These are phyloP conservation scores for Phytophthora brassicae DNA, from an alignment of 352 stramenopile species.

Conservation along the genomic window DNA sequence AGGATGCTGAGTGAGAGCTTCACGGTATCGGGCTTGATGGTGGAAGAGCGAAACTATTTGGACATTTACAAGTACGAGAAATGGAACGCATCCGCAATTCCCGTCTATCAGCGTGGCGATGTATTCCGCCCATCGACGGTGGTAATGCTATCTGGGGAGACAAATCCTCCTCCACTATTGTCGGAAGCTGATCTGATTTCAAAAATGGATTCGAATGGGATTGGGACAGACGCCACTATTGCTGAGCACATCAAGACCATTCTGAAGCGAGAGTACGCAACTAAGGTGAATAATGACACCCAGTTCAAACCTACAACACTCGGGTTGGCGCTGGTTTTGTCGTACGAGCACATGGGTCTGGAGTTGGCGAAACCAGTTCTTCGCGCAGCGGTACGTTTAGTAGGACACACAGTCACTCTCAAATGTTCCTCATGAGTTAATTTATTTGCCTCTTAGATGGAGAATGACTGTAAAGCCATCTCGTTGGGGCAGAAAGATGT, in stretches of 20 bases:
- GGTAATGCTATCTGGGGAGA: constrained; percentile 73
- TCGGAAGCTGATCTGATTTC: constrained; percentile 93
- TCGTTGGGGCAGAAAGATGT: constrained; percentile 76
- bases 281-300: constrained; percentile 93
- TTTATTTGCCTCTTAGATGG: constrained; percentile 68
- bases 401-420: background rate
- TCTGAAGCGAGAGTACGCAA: constrained; percentile 95
- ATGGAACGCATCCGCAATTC: constrained; percentile 88
- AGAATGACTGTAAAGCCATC: constrained; percentile 91
- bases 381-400: constrained; percentile 68
- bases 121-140: constrained; percentile 72
- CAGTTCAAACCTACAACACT: constrained; percentile 94
- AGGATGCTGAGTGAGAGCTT: constrained; percentile 89
- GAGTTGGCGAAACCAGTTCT: constrained; percentile 96
- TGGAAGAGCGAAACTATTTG: constrained; percentile 93
- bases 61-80: constrained; percentile 96
- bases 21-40: constrained; percentile 85
- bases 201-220: constrained; percentile 95
- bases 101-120: constrained; percentile 79
- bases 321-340: constrained; percentile 88
- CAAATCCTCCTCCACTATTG: constrained; percentile 84
- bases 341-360: constrained; percentile 94
- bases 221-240: constrained; percentile 95
- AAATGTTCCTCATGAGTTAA: background rate
- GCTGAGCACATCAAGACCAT: constrained; percentile 99